Evolutionary conservation across 768 basidiomycete genomes (phyloP), one percentile per base, ranked within the genome.

Genomic region (Naganishia antarctica): DNA sequence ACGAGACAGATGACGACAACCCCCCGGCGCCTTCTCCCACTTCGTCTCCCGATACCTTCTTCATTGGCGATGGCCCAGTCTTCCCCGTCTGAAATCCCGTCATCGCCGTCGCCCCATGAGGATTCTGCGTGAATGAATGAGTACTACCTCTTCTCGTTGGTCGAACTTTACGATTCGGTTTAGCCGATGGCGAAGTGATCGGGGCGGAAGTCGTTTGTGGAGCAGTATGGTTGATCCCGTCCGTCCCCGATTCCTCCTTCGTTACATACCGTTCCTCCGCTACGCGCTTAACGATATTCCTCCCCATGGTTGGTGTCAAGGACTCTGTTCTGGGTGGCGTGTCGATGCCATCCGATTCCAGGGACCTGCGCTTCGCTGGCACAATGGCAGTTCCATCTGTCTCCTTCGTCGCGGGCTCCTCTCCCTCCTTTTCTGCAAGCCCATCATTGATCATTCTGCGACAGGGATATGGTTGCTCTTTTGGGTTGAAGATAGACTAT

Each of bases 101-200:
- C n/a, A 37, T 34, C 26, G 53, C 53, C 21, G 31, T 15, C 28
- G 9, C 48, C 18, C 26, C 9, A 23, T 53, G 51, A 7, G 51
- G 51, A 6, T 32, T 40, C 37, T 57, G 53, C 4, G n/a, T 2
- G n/a, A 57, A 26, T 2, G 53, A 57, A 37, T 57, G 53, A 2
- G 53, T 41, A 26, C 53, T 57, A 3, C 53, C 53, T 40, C 53
- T 57, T 41, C 53, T 23, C 23, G 53, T 57, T n/a, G 53, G 53
- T 29, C 53, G 37, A 13, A 57, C 37, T 57, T 57, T 57, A 2
- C 53, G 53, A 7, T 32, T 57, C 37, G 34, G 53, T 57, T 57
- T 57, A 7, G 31, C 51, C 5, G 26, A 31, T 29, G 15, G 4
- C 29, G 31, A 32, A 7, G 50, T 18, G 2, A 18, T 9, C 6